These are phyloP conservation scores for Ceratonia siliqua DNA, from an alignment of 306 rosid species.

Conservation along the genomic window DNA sequence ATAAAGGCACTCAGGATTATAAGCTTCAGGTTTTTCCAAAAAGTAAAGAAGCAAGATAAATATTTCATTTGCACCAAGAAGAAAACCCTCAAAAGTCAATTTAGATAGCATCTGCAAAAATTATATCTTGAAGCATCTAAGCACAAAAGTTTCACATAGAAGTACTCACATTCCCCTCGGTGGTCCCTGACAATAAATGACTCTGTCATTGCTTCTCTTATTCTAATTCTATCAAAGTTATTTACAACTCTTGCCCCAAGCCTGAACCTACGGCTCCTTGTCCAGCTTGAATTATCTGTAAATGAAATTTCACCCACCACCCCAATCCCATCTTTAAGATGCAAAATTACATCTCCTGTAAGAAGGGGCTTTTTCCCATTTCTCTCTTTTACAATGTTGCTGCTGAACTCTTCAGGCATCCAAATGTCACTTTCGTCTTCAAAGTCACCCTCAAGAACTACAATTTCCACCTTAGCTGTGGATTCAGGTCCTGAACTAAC, in stretches of 20 bases:
- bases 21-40: constrained; percentile 3
- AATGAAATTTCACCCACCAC: constrained; percentile 77
- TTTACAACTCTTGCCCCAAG: constrained; percentile 88
- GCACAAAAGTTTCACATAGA: constrained; percentile 23
- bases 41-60: constrained; percentile 1
- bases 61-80: constrained; percentile 6
- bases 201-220: constrained; percentile 85
- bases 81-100: constrained; percentile 23
- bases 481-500: constrained; percentile 79
- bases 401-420: constrained; percentile 78
- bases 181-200: constrained; percentile 94
- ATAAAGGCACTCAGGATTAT: background rate
- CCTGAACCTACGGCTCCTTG: constrained; percentile 91
- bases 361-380: constrained; percentile 94
- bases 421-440: constrained; percentile 83
- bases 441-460: constrained; percentile 97
- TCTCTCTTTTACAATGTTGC: constrained; percentile 87
- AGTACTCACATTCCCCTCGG: constrained; percentile 92
- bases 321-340: constrained; percentile 83
- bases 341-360: constrained; percentile 75
- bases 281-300: constrained; percentile 99
- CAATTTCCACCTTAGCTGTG: constrained; percentile 82
- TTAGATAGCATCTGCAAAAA: constrained; percentile 25
- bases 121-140: constrained; percentile 20
- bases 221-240: constrained; percentile 57